Percentiles rank a stretch among this genome's conserved stretches.
Conservation (phyloP, 2,329 filamentous ascomycete species). For the Botrytis elliptica region DNA sequence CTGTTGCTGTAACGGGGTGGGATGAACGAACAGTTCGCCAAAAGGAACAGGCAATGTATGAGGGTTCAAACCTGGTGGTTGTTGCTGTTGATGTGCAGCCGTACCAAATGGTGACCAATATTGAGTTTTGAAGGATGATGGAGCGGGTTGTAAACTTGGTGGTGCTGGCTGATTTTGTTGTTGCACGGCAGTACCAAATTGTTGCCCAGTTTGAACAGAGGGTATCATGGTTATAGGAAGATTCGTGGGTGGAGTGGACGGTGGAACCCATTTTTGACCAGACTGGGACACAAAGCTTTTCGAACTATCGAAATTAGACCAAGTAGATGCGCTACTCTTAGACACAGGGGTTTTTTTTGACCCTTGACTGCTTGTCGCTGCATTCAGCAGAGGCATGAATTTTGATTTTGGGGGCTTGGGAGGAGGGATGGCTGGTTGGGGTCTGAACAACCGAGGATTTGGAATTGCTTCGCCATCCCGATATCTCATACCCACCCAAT, state of each 20-base stretch:
- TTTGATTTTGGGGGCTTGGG: neutral
- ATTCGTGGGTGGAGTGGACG: rapidly evolving
- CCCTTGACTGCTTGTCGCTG: neutral
- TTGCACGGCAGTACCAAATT: neutral
- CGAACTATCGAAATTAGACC: neutral
- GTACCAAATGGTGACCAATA: neutral
- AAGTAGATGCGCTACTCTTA: neutral
- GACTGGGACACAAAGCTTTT: neutral
- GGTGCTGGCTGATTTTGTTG: neutral
- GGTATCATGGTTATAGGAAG: neutral
- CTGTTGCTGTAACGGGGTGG: neutral
- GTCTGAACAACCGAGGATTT: neutral
- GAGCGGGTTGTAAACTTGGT: neutral
- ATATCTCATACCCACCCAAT: slow-evolving; percentile 6
- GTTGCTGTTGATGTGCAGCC: neutral
- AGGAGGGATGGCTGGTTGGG: neutral
- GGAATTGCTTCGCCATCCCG: neutral
- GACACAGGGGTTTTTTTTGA: neutral
- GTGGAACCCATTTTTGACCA: neutral
- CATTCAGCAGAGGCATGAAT: neutral
- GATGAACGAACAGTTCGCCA: neutral
- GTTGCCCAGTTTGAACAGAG: neutral
- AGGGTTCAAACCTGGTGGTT: neutral
- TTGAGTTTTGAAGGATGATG: neutral
- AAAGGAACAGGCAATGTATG: neutral